A percentile compares a stretch with the other conserved stretches of the same genome.
These are phyloP conservation scores for Citrus unshiu DNA, from an alignment of 345 rosid genomes.

Conservation along the genomic window DNA sequence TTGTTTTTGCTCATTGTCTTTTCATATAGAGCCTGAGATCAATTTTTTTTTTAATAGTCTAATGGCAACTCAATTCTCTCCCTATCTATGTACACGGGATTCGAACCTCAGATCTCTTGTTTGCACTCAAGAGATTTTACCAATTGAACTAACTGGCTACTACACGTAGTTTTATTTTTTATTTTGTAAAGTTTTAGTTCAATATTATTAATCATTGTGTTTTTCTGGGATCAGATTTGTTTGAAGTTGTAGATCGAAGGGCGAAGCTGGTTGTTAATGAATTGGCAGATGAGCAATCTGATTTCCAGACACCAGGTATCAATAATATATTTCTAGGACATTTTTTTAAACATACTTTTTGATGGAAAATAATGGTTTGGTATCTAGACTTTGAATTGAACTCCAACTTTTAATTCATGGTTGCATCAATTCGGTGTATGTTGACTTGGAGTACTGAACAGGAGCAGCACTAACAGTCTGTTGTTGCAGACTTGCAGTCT, in stretches of 20 bases:
- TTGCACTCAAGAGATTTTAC: too few species aligned
- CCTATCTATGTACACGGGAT: too few species aligned
- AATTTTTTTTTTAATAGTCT: not conserved
- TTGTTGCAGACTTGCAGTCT: not conserved
- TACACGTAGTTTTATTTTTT: too few species aligned
- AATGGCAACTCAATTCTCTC: too few species aligned
- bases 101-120: too few species aligned
- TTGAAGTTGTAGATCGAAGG: constrained; percentile 94
- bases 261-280: constrained; percentile 95
- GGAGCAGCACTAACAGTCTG: not conserved
- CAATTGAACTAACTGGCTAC: too few species aligned
- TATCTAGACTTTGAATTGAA: not conserved
- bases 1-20: not conserved
- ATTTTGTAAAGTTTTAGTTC: not conserved
- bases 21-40: not conserved
- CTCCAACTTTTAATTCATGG: not conserved
- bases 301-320: constrained; percentile 57
- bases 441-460: not conserved
- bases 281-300: constrained; percentile 72
- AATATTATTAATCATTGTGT: constrained; percentile 1
- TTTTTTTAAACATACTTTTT: not conserved
- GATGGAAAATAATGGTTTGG: not conserved
- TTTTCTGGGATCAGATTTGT: constrained; percentile 54
- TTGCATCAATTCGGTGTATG: constrained; percentile 8
- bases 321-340: constrained; percentile 1